Base-by-base conservation (phyloP, 148 eudicot genomes). In the Suaeda aralocaspica region DNA sequence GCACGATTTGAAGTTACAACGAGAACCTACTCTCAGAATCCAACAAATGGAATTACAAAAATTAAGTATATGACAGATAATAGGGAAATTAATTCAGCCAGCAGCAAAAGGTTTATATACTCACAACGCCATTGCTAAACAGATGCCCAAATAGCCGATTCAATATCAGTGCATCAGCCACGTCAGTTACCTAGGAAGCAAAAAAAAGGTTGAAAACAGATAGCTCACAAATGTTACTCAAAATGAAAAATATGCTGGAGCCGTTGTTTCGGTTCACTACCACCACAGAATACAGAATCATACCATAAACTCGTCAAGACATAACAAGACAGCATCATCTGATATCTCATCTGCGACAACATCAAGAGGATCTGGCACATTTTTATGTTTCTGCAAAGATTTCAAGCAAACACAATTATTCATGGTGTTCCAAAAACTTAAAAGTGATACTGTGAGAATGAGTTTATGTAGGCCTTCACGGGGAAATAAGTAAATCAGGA, bases 1-100 rank as follows among this genome's bases (percentile, higher is more conserved):
- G 96, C 87, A 45, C 98, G 93, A 75, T 92, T 92, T 63, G 98
- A 92, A 57, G 98, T 92, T 71, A 94, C 69, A 78, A 92, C 94
- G 64, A 92, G 98, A 80, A 92, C 69, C 98, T 92, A 79, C 28
- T 70, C 48, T 63, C 39, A 51, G 58, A 70, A 76, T 28, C 33
- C 73, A 75, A 34, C 21, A 53, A 59, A 64, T 67, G 66, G 19
- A 39, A 9, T 1, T 57, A 14, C n/a, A 12, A 25, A 28, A 25
- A 24, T 2, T 21, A 8, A 60, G 16, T 22, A 18, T 33, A 22
- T 64, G 24, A 21, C 48, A 39, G 25, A 67, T 36, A 72, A 24
- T 16, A 22, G 21, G 46, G 46, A 30, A 59, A 25, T 31, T 28
- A 44, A 45, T 53, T 39, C 39, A 52, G 66, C 22, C 19, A 31